These are phyloP conservation scores for Vachellia pachyceras DNA, from an alignment of 306 rosid species.

Conservation along the genomic window DNA sequence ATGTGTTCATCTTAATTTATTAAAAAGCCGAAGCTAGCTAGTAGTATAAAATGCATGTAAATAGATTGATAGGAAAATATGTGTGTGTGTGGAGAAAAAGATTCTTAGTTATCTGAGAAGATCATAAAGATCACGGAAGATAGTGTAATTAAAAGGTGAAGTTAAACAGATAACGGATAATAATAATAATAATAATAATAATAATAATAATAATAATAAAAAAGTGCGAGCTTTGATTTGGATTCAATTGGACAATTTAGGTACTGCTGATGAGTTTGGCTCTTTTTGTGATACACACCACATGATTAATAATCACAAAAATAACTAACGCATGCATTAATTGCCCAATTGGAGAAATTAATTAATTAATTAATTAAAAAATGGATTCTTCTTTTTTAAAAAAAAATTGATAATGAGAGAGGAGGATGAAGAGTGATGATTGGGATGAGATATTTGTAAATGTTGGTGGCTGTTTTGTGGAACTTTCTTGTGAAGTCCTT, in stretches of 20 bases:
- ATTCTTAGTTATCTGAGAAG: conserved; percentile 18
- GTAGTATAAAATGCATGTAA: conserved; percentile 10
- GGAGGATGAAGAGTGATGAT: background rate
- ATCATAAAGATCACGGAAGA: background rate
- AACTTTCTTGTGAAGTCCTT: conserved; percentile 27
- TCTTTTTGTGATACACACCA: background rate
- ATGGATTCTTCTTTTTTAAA: no score
- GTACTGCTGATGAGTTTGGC: background rate
- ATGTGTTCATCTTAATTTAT: no score
- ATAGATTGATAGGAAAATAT: background rate
- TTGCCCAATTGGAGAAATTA: background rate
- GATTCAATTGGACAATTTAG: background rate
- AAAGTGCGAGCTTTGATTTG: background rate
- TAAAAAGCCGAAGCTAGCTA: background rate
- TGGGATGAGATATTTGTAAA: background rate
- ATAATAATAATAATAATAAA: no score
- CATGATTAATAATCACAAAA: background rate
- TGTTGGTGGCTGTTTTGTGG: background rate
- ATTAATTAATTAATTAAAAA: background rate
- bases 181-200: no score
- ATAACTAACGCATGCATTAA: background rate
- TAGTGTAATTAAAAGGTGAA: background rate
- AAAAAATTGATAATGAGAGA: background rate
- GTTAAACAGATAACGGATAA: background rate
- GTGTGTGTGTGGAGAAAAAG: background rate